A percentile compares a stretch with the other conserved stretches of the same genome.
phyloP scores from a whole-genome alignment of 768 basidiomycete genomes.

The Trametes punicea region DNA sequence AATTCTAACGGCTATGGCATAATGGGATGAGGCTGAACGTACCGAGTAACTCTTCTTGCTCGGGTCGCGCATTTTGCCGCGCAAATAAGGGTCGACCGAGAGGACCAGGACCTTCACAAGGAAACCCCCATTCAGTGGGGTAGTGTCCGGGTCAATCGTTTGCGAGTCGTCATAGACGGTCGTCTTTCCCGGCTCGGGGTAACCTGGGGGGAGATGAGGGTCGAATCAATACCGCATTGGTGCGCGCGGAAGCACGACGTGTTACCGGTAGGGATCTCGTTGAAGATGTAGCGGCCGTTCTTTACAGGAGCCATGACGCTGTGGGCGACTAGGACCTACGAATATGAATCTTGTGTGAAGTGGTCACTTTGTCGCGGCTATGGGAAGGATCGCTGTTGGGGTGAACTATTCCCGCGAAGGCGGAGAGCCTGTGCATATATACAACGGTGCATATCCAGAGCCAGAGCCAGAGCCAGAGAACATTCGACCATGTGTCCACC shows the following conservation, averaged over 20 bases:
- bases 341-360: too few relatives aligned
- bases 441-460: too few relatives aligned
- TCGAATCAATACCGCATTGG: too few relatives aligned
- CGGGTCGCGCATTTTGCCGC: conserved; percentile 19
- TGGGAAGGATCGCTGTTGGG: too few relatives aligned
- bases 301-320: conserved; percentile 27
- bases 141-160: conserved; percentile 30
- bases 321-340: too few relatives aligned
- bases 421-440: too few relatives aligned
- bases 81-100: conserved; percentile 24
- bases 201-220: conserved; percentile 18
- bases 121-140: conserved; percentile 28
- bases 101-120: conserved; percentile 28
- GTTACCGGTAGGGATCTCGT: conserved; percentile 29
- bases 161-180: conserved; percentile 26
- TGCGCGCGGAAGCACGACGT: conserved; percentile 1
- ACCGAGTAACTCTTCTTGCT: conserved; percentile 19
- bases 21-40: neutral
- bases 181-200: conserved; percentile 31
- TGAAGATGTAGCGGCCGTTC: conserved; percentile 30
- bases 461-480: too few relatives aligned
- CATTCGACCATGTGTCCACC: too few relatives aligned
- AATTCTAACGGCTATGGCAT: too few relatives aligned
- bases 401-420: too few relatives aligned
- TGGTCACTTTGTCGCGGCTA: too few relatives aligned